Evolutionary conservation across 345 rosid species (phyloP), one percentile per base, ranked within the genome.

Genomic region (Salix caprea): DNA sequence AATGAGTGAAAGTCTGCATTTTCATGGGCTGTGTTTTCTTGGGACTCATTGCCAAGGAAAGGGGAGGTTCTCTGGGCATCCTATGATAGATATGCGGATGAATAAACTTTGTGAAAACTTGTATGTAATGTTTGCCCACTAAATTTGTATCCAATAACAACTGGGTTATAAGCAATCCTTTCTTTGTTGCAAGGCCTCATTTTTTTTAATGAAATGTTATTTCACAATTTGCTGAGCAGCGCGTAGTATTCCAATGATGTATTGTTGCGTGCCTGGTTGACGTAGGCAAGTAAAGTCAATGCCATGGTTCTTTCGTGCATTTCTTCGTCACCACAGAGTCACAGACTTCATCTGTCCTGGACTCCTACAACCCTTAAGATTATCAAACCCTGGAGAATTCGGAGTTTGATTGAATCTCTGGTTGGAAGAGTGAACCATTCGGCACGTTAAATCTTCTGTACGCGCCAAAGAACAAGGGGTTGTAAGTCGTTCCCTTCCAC

Each of bases 1-100:
- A 83, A 77, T 11, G 94, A 88, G 82, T 88, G 83, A 86, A 71
- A 15, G 46, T 62, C 34, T 30, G 70, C 68, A 50, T 58, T 72
- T 40, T 52, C 71, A 46, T 56, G 61, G 69, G 37, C 64, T 46
- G 66, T 44, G 26, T 40, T 61, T 67, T 2, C 36, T 32, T 1
- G 56, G 66, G 62, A 69, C 39, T 65, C 36, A 34, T 32, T 16
- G 15, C n/a, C 16, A 52, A 67, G 69, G 69, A 52, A 52, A 64
- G 69, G 69, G 42, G 18, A 23, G 6, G 3, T 37, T 19, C 42
- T n/a, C 2, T 54, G 16, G 74, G 19, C 48, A 44, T 13, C 26
- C 48, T 24, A 28, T 54, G 30, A 36, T 26, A 67, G 9, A 54
- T 66, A 12, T 50, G 66, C 67, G 56, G 72, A 66, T 24, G 12